Evolutionary conservation across 2,329 filamentous ascomycete species (phyloP).

Genomic region (Parafenestella ontariensis): DNA sequence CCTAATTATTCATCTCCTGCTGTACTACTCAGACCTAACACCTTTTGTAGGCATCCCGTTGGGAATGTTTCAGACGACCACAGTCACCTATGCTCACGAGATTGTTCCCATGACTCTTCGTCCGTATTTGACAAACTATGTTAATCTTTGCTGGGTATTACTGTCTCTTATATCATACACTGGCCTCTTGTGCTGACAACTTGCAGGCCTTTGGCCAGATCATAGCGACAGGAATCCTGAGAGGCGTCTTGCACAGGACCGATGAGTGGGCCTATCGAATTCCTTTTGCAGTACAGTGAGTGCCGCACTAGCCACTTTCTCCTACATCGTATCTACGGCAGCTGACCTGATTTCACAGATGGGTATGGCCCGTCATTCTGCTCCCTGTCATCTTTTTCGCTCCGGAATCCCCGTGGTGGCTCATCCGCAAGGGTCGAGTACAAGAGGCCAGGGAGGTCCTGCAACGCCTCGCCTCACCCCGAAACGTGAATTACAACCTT

Average conservation of each 20-base stretch:
- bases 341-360: too few relatives aligned
- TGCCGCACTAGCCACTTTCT: conserved; percentile 37
- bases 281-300: conserved; percentile 50
- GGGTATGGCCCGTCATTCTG: too few relatives aligned
- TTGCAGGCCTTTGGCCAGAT: too few relatives aligned
- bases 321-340: conserved; percentile 52
- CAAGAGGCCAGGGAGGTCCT: conserved; percentile 63
- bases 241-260: too few relatives aligned
- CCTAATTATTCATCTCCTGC: too few relatives aligned
- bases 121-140: too few relatives aligned
- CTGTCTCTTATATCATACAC: too few relatives aligned
- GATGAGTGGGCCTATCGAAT: conserved; percentile 33
- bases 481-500: too few relatives aligned
- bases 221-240: too few relatives aligned
- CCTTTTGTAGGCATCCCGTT: conserved; percentile 67
- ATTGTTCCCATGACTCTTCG: conserved; percentile 66
- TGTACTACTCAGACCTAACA: too few relatives aligned
- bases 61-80: conserved; percentile 70
- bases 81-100: conserved; percentile 67
- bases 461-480: conserved; percentile 2
- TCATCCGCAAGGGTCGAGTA: conserved; percentile 67
- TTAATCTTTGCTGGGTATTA: too few relatives aligned
- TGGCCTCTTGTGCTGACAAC: too few relatives aligned
- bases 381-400: conserved; percentile 56
- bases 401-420: conserved; percentile 67